Base-by-base conservation (phyloP, 164 flowering plant genomes). In the Vitis rupestris region DNA sequence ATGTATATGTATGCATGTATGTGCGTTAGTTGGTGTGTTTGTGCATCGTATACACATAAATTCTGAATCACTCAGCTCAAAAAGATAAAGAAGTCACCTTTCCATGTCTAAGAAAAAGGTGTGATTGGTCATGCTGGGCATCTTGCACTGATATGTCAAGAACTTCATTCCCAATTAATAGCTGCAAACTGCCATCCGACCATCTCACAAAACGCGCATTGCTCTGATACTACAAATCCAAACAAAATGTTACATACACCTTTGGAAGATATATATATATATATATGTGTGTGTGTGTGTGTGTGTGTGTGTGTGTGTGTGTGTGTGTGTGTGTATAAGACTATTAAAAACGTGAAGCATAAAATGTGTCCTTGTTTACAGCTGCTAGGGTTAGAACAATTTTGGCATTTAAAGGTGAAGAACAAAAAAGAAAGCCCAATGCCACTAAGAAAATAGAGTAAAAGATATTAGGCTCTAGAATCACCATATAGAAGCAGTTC, bases 181-280 rank as follows among this genome's bases (percentile, higher is more conserved):
- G 75, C 82, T 96, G 99, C 59, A 93, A 70, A 75, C 98, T 96
- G 65, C 97, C 97, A 86, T 96, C 99, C 50, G 99, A 96, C 99
- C 98, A 96, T 77, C 83, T 87, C 71, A 96, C 97, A 76, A 96
- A 96, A 64, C 99, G 97, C 63, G 99, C 97, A 89, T 96, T 96
- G 88, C 99, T 96, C 81, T 96, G 96, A 82, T 69, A 60, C 99
- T 95, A 82, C 81, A 82, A 8, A 67, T 29, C 30, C 59, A 52
- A 64, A 44, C 0, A 17, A 72, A 56, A 12, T 49, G 13, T 37
- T 10, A 51, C 9, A 54, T 3, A 58, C 37, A 17, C 10, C 0
- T 27, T 23, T 10, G 50, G 16, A 61, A 4, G 12, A 27, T 37
- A 60, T 31, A 37, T 12, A 23, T 23, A 1, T 23, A 27, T 37